phyloP scores from a whole-genome alignment of 768 basidiomycete species.

The Sutorius australiensis region DNA sequence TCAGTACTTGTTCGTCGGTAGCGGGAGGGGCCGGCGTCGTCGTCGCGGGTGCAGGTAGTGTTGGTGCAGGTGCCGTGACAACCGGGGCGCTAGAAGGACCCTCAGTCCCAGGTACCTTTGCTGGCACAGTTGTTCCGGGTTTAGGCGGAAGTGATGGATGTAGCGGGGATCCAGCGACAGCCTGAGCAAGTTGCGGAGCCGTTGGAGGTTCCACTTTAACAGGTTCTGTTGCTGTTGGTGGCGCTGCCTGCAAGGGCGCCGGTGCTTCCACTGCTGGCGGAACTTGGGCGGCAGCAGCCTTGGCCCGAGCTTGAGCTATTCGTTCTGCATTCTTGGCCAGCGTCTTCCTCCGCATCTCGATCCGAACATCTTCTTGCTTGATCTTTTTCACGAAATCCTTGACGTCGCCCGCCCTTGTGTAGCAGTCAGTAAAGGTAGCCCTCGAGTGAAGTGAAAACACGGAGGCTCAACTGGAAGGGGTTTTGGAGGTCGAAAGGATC shows the following conservation, averaged over 20 bases:
- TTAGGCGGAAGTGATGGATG: conserved; percentile 74
- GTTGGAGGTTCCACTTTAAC: conserved; percentile 19
- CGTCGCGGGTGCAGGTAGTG: conserved; percentile 10
- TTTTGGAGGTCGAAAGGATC: conserved; percentile 58
- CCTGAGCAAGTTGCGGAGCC: background rate
- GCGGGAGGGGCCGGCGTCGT: conserved; percentile 24
- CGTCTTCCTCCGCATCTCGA: conserved; percentile 46
- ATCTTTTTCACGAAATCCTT: conserved; percentile 71
- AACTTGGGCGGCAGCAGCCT: conserved; percentile 33
- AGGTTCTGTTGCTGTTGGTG: conserved; percentile 10
- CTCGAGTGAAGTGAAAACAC: conserved; percentile 1
- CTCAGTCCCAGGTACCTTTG: conserved; percentile 30
- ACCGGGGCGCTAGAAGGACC: conserved; percentile 26
- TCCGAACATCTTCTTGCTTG: conserved; percentile 61
- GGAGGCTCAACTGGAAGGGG: conserved; percentile 58
- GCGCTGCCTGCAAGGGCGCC: conserved; percentile 17
- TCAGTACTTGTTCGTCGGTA: conserved; percentile 48
- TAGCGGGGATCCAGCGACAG: conserved; percentile 40
- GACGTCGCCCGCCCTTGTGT: conserved; percentile 61
- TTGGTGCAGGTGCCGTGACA: conserved; percentile 6
- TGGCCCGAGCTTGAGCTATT: conserved; percentile 40
- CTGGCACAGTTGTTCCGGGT: conserved; percentile 45
- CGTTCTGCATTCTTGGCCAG: conserved; percentile 37
- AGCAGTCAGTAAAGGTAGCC: conserved; percentile 3
- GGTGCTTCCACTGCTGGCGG: conserved; percentile 20